Base-by-base conservation (phyloP, 768 basidiomycete genomes). In the Phaeotremella skinneri region DNA sequence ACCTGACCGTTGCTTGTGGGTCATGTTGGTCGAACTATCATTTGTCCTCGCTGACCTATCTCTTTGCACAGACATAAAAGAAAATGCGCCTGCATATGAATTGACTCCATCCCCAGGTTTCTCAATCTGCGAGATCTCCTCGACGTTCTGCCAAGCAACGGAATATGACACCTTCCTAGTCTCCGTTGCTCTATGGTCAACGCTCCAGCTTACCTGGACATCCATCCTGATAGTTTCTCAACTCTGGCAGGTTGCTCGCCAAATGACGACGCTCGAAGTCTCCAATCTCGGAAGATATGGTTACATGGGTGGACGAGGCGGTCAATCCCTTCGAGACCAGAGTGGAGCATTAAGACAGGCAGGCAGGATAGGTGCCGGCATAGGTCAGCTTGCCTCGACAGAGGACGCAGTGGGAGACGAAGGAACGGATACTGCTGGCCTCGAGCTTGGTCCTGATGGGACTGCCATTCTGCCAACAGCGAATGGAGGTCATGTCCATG, bases 201-300 rank as follows among this genome's bases (percentile, higher is more conserved):
- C 90, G 0, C 83, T 98, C 6, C 96, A 99, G 73, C 85, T 99
- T n/a, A 83, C 86, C 1, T 98, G 94, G 96, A 98, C 96, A 0
- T 77, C 83, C 49, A 82, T 98, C 55, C 86, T 98, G 29, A 85
- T 96, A 48, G 84, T 82, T 45, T 85, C 86, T 3, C 94, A 99
- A 68, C 80, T 86, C 49, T 94, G 90, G 89, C 96, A 99, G 77
- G 85, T 97, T 54, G 84, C 87, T 1, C 84, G 87, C 25, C 93
- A 98, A 71, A 90, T 98, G 84, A 99, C 94, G 1, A 97, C 94
- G 0, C 82, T 93, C 55, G 94, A 99, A 73, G 90, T 98, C 2
- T 87, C 87, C 59, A 99, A 99, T 72, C 85, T 98, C 2, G 91
- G 94, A 2, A 84, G 94, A 47, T 97, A 87, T 70, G 94, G 96